Evolutionary conservation across 2,329 filamentous ascomycete species (phyloP), one percentile per base, ranked within the genome.

Genomic region (Aureobasidium lini): DNA sequence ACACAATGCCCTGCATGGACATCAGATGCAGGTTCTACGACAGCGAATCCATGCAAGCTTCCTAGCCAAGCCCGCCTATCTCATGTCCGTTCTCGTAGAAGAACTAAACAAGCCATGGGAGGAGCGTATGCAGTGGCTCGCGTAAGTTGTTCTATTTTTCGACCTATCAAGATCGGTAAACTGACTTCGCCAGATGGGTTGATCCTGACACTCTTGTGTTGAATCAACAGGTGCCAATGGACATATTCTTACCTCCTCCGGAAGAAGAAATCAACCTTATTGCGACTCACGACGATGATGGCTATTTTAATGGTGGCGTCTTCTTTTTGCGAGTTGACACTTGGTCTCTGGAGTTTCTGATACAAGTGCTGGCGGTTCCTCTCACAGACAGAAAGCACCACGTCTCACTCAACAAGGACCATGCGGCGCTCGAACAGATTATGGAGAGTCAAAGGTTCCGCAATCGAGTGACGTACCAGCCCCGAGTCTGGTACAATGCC

Each of bases 21-120:
- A 76, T 44, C 66, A 66, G n/a, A 70, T 71, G 64, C 60, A 68
- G 43, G 66, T 74, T 3, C 64, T 76, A 36, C 64, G 70, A 32
- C 63, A 69, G 32, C 63, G 66, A 16, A 67, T 74, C 13, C 52
- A 59, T 29, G 31, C 37, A 36, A 57, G 40, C n/a, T 63, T 59
- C 42, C 62, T 60, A 61, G 59, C 58, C 50, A 66, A 64, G 57
- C 61, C 61, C 5, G 57, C 61, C 3, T 72, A 70, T 61, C 47
- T 70, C n/a, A 62, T 67, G 57, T 58, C 60, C 3, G 49, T 69
- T 28, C 62, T 72, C 16, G 63, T 67, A 6, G 52, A 65, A 32
- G 69, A 72, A 48, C 37, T 72, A 56, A 60, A 61, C 39, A 70
- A 69, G 60, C 65, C 65, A 4, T 60, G 62, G 32, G 61, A 62